Percentiles rank a stretch among this genome's conserved stretches.
phyloP scores from a whole-genome alignment of 2,329 filamentous ascomycete species.

The Cadophora sp. region DNA sequence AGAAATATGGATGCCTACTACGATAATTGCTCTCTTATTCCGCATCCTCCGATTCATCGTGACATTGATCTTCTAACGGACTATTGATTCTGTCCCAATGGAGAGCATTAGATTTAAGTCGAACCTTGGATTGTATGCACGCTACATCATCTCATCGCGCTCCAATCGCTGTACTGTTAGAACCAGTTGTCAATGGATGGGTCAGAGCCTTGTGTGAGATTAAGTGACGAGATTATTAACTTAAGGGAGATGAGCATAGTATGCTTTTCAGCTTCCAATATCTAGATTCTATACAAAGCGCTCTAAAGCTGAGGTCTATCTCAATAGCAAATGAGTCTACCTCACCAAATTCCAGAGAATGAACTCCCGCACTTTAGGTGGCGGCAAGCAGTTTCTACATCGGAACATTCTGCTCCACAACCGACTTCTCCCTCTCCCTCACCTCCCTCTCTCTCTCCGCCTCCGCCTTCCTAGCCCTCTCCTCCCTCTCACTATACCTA shows the following conservation, averaged over 20 bases:
- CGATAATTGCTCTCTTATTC: background rate
- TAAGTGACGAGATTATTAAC: background rate
- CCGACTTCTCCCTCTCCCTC: conserved; percentile 1
- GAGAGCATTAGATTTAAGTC: background rate
- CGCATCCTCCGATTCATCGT: background rate
- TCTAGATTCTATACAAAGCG: background rate
- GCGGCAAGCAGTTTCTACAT: background rate
- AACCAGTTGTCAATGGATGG: too few relatives aligned
- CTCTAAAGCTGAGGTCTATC: background rate
- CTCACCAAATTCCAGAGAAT: background rate
- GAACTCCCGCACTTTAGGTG: too few relatives aligned
- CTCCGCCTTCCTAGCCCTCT: conserved; percentile 23
- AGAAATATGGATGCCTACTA: conserved; percentile 1
- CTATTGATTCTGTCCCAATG: background rate
- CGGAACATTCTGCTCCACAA: conserved; percentile 4
- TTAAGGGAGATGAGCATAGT: background rate
- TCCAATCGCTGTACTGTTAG: background rate
- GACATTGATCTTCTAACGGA: background rate
- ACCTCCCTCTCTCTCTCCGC: conserved; percentile 1
- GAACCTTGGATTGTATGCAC: background rate
- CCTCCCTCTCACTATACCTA: conserved; percentile 64
- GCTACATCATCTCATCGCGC: background rate
- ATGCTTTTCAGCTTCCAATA: background rate
- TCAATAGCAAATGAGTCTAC: background rate
- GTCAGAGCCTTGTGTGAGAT: too few relatives aligned